These are phyloP conservation scores for Ochetophila trinervis DNA, from an alignment of 306 rosid genomes.

Conservation along the genomic window DNA sequence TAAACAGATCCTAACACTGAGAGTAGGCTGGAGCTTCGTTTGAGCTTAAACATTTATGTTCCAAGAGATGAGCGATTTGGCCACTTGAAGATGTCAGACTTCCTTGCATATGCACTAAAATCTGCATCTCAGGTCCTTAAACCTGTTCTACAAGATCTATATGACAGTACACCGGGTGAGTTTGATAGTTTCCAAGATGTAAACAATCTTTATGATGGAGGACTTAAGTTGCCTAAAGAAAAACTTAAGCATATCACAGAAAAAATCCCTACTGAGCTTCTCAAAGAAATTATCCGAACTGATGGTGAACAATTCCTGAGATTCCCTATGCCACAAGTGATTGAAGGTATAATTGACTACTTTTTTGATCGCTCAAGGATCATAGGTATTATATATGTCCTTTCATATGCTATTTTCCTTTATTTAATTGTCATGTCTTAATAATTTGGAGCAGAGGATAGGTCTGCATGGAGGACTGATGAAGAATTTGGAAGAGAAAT, in stretches of 20 bases:
- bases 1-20: slow-evolving; percentile 52
- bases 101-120: slow-evolving; percentile 64
- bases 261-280: slow-evolving; percentile 46
- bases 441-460: slow-evolving; percentile 55
- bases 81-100: slow-evolving; percentile 73
- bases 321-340: slow-evolving; percentile 74
- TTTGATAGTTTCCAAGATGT: slow-evolving; percentile 64
- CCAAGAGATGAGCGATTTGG: slow-evolving; percentile 86
- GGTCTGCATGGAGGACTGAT: slow-evolving; percentile 76
- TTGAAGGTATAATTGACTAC: slow-evolving; percentile 46
- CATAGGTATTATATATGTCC: not conserved
- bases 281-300: slow-evolving; percentile 61
- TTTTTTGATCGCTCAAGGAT: not conserved
- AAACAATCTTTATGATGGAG: slow-evolving; percentile 67
- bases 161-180: slow-evolving; percentile 49
- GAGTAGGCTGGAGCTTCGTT: slow-evolving; percentile 41
- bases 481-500: slow-evolving; percentile 91
- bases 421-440: slow-evolving; percentile 8
- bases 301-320: slow-evolving; percentile 59
- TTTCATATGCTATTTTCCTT: not conserved
- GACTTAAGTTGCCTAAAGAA: slow-evolving; percentile 49
- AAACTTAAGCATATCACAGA: slow-evolving; percentile 40
- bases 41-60: slow-evolving; percentile 69
- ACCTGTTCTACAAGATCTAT: slow-evolving; percentile 56
- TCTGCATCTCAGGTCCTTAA: slow-evolving; percentile 53